Evolutionary conservation across 148 eudicot species (phyloP), one percentile per base, ranked within the genome.

Genomic region (Polygonum aviculare): DNA sequence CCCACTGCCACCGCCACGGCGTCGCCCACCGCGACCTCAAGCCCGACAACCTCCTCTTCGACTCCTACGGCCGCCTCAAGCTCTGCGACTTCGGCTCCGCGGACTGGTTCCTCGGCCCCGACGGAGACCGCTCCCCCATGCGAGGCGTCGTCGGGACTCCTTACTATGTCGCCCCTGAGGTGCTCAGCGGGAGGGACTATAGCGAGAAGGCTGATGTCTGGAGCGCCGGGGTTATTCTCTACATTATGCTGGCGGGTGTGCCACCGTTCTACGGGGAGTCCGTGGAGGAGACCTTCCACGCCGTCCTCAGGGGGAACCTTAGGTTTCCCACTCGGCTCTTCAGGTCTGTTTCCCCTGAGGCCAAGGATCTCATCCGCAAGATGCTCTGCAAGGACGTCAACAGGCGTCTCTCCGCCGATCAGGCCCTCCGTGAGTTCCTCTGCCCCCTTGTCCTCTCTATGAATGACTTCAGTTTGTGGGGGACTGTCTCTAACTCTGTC

Each of bases 151-250:
- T 89, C 8, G 93, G 93, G 69, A 89, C 90, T 65, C 93, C 93
- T 69, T 89, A 85, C 57, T 89, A 87, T 9, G 90, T 89, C n/a
- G 93, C 93, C n/a, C 90, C 93, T 3, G 93, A 89, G 86, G 89
- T 89, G 21, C 54, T 87, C 75, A 65, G 77, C 5, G 93, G 90
- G 9, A 73, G 82, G 81, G 89, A 84, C 1, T 89, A 89, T 41
- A 72, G 72, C 12, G 90, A 89, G 83, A 86, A 87, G 81, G 87
- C 83, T 0, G 93, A 89, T 74, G 81, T 90, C 15, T 90, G 93
- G 93, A 90, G 93, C 51, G 86, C 83, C 3, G 89, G 93, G 9
- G 93, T 90, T 52, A 82, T 90, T 78, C 57, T 90, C 76, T 90
- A 90, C 59, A 78, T 85, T n/a, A 84, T 90, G 89, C 82, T 90